Evolutionary conservation across 345 rosid genomes (phyloP).

Genomic region (Eucalyptus erythrocorys): DNA sequence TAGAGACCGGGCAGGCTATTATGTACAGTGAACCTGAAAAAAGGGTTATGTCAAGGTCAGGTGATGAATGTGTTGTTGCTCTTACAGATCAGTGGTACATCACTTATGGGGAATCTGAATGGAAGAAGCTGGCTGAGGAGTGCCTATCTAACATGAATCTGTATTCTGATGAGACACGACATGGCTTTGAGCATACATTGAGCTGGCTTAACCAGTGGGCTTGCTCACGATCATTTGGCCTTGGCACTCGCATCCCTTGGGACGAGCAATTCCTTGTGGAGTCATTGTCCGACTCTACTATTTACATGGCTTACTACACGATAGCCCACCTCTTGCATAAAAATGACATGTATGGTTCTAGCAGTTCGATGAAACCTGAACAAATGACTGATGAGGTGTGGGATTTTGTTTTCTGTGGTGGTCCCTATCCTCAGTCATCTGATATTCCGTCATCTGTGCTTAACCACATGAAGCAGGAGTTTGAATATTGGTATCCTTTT

Average conservation of each 20-base stretch:
- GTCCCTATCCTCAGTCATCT: constrained; percentile 54
- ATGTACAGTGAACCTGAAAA: constrained; percentile 94
- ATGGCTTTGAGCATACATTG: constrained; percentile 87
- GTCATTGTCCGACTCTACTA: constrained; percentile 87
- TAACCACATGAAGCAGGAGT: constrained; percentile 83
- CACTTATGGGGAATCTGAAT: constrained; percentile 77
- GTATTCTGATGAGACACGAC: constrained; percentile 72
- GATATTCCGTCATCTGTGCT: constrained; percentile 44
- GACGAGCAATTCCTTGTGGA: constrained; percentile 84
- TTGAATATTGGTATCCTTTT: constrained; percentile 95
- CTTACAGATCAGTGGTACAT: constrained; percentile 98
- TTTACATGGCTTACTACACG: constrained; percentile 92
- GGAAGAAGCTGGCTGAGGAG: constrained; percentile 69
- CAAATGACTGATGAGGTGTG: constrained; percentile 91
- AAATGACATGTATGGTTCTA: constrained; percentile 68
- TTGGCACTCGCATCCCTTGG: constrained; percentile 97
- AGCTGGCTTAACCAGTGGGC: constrained; percentile 99
- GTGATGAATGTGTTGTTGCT: constrained; percentile 98
- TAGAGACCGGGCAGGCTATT: constrained; percentile 65
- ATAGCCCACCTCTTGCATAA: constrained; percentile 73
- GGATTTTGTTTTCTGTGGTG: constrained; percentile 78
- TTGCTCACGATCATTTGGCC: constrained; percentile 95
- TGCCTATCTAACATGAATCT: constrained; percentile 76
- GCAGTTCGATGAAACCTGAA: constrained; percentile 36
- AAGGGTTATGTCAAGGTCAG: constrained; percentile 86